Evolutionary conservation across 2,329 filamentous ascomycete genomes (phyloP).

Genomic region (Paracoccidioides lutzii): DNA sequence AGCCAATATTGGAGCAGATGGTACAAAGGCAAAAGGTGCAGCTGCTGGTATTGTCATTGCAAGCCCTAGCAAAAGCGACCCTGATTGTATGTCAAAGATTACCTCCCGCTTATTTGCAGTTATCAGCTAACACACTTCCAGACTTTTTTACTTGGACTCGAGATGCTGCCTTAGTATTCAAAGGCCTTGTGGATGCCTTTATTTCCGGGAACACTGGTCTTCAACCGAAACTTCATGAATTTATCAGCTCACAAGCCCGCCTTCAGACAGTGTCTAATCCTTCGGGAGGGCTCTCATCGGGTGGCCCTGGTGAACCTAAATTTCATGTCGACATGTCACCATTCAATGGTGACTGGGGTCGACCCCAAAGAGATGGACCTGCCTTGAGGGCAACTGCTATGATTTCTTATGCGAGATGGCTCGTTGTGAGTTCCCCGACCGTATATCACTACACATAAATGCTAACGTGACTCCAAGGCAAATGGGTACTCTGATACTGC

Average conservation of each 20-base stretch:
- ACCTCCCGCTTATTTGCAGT: background rate
- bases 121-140: conserved; percentile 18
- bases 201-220: conserved; percentile 46
- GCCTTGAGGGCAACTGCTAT: conserved; percentile 23
- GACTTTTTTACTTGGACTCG: conserved; percentile 70
- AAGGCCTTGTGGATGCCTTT: conserved; percentile 57
- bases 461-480: conserved; percentile 9
- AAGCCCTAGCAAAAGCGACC: conserved; percentile 43
- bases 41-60: conserved; percentile 42
- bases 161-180: conserved; percentile 60
- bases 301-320: conserved; percentile 58
- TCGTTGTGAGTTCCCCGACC: conserved; percentile 35
- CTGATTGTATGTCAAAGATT: conserved; percentile 35
- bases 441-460: background rate
- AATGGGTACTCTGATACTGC: conserved; percentile 45
- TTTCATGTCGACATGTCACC: conserved; percentile 50
- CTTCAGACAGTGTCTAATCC: conserved; percentile 56
- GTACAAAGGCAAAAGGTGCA: conserved; percentile 37
- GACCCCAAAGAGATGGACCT: conserved; percentile 49
- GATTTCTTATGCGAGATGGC: conserved; percentile 45
- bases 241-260: conserved; percentile 51
- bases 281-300: conserved; percentile 42
- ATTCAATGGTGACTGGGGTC: conserved; percentile 58
- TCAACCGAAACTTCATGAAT: conserved; percentile 52
- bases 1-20: conserved; percentile 44